A percentile compares a stretch with the other conserved stretches of the same genome.
Conservation (phyloP, 2,329 filamentous ascomycete species). For the Microsporum canis region DNA sequence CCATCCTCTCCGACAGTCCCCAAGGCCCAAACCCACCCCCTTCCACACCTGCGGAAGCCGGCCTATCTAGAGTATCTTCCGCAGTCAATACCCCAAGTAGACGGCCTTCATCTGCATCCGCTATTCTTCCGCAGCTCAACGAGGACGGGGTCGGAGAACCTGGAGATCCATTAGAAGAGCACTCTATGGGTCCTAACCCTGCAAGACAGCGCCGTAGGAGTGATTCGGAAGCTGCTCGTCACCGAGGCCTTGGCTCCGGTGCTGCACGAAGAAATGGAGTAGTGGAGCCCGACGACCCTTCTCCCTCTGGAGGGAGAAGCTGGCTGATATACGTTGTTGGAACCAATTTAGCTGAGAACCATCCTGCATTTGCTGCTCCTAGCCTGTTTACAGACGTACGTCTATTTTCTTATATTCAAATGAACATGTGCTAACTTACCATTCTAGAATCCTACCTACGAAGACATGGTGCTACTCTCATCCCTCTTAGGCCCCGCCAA, state of each 20-base stretch:
- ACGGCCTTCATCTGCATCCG: slow-evolving; percentile 39
- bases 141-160: slow-evolving; percentile 29
- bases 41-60: slow-evolving; percentile 51
- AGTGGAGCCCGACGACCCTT: slow-evolving; percentile 46
- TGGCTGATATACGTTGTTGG: slow-evolving; percentile 64
- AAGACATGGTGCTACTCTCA: slow-evolving; percentile 60
- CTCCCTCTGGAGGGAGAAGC: slow-evolving; percentile 45
- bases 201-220: slow-evolving; percentile 46
- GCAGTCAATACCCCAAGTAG: slow-evolving; percentile 41
- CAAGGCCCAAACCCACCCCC: slow-evolving; percentile 51
- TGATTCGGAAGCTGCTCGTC: slow-evolving; percentile 46
- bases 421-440: slow-evolving; percentile 1
- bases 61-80: slow-evolving; percentile 44
- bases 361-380: slow-evolving; percentile 57
- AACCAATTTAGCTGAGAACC: slow-evolving; percentile 58
- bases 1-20: slow-evolving; percentile 44
- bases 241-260: slow-evolving; percentile 49
- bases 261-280: slow-evolving; percentile 53
- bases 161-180: slow-evolving; percentile 32
- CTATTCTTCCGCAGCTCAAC: slow-evolving; percentile 30
- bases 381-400: slow-evolving; percentile 58
- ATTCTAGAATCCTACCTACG: slow-evolving; percentile 50
- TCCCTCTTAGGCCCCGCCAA: slow-evolving; percentile 57
- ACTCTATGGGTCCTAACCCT: slow-evolving; percentile 29
- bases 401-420: slow-evolving; percentile 4